Base-by-base conservation (phyloP, 805 yeast genomes). In the Candida khao-thaluensis region DNA sequence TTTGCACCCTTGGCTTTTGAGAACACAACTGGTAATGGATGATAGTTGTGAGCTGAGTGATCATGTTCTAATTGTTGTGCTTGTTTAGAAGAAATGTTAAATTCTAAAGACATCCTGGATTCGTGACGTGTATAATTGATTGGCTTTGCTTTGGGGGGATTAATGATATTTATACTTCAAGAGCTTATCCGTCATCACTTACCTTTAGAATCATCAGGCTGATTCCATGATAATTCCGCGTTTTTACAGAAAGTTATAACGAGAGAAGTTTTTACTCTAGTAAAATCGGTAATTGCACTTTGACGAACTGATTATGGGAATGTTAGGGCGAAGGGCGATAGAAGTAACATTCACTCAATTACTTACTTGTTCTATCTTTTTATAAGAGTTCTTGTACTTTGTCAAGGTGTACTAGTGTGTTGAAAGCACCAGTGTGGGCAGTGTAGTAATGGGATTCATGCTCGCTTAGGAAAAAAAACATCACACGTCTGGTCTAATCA, bases 41-140 rank as follows among this genome's bases (percentile, higher is more conserved):
- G 96, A 71, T 91, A 91, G 73, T 91, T 91, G 69, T 90, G 97
- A 21, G 98, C 98, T 35, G 96, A 86, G 68, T 85, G 88, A 45
- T 83, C 69, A 40, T 76, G 65, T 65, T 91, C 97, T 66, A 76
- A 79, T 38, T 76, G 69, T 45, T 69, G 69, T 26, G 96, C 85
- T 46, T 79, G 71, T 22, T 64, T 60, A 2, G 95, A 82, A 1
- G 91, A 76, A 21, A 83, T 65, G 51, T 41, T 22, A 24, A 37
- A 33, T 7, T 29, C 14, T 27, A 43, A 10, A 20, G 35, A 31
- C 35, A 31, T 31, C 24, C 8, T 6, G 34, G 18, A 30, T 8
- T 30, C 4, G 25, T 12, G 34, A 21, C 5, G 18, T 30, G 5
- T 29, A 9, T 5, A 5, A 15, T 25, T 25, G 12, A 12, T 5